phyloP scores from a whole-genome alignment of 371 early-diverging fungal species.

The Circinella umbellata region DNA sequence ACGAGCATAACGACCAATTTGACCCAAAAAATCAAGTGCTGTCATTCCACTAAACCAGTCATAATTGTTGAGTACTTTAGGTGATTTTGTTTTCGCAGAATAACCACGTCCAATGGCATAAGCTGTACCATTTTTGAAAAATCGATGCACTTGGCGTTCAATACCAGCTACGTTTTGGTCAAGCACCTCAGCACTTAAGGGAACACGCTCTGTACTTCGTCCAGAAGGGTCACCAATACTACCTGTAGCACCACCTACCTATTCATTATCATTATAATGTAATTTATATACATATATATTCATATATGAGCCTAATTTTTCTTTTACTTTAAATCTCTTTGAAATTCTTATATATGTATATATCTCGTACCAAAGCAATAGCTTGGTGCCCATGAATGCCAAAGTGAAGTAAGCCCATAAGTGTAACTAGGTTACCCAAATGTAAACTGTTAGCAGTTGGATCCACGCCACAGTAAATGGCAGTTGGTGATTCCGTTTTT shows the following conservation, averaged over 20 bases:
- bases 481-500: constrained; percentile 52
- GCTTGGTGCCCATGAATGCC: constrained; percentile 83
- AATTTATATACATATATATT: no score
- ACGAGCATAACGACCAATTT: constrained; percentile 80
- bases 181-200: constrained; percentile 62
- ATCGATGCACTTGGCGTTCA: constrained; percentile 66
- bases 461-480: constrained; percentile 93
- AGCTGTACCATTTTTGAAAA: constrained; percentile 70
- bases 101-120: constrained; percentile 63
- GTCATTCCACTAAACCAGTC: constrained; percentile 82
- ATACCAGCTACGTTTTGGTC: constrained; percentile 72
- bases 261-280: not conserved
- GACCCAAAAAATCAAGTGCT: constrained; percentile 80
- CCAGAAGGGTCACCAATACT: constrained; percentile 95
- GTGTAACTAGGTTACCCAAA: constrained; percentile 85
- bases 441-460: constrained; percentile 94
- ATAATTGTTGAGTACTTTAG: constrained; percentile 79
- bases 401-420: constrained; percentile 89
- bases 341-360: no score
- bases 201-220: constrained; percentile 78
- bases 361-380: constrained; percentile 72
- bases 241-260: constrained; percentile 95
- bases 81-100: constrained; percentile 17
- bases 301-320: no score
- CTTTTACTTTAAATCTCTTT: no score